Conservation (phyloP, 2,329 filamentous ascomycete genomes). For the Phaeophleospora eucalypticola region DNA sequence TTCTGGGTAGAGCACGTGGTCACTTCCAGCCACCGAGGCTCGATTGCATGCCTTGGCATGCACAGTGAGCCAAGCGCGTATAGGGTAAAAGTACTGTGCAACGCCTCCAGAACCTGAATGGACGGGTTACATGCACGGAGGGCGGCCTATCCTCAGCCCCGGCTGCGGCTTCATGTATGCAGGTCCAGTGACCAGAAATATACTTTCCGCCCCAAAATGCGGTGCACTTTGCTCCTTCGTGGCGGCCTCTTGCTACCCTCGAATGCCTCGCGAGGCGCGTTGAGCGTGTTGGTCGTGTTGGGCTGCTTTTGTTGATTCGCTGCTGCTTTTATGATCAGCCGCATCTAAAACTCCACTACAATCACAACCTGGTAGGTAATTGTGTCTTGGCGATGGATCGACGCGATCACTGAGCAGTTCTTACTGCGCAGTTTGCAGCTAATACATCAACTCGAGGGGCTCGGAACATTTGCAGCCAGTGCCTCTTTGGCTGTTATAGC, state of each 20-base stretch:
- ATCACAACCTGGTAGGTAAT: no score
- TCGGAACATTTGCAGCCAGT: constrained; percentile 1
- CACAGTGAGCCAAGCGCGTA: no score
- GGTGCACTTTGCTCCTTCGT: neutral
- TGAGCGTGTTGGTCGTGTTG: no score
- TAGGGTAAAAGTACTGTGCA: no score
- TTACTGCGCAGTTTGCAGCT: neutral
- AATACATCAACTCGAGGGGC: no score
- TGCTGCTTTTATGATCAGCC: neutral
- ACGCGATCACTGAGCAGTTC: neutral
- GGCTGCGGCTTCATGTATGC: neutral
- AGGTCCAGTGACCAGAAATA: neutral
- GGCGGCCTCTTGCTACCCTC: neutral
- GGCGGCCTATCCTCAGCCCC: neutral
- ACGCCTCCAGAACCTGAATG: neutral
- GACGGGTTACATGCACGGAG: neutral
- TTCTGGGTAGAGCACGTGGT: neutral
- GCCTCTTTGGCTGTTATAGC: constrained; percentile 5
- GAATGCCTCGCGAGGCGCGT: no score
- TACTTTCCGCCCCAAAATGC: neutral
- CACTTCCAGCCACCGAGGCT: no score
- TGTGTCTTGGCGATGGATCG: no score
- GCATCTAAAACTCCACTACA: neutral
- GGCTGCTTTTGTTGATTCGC: no score
- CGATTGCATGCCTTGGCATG: no score